phyloP scores from a whole-genome alignment of 1,284 basidiomycete genomes.

The Ustilago tritici region DNA sequence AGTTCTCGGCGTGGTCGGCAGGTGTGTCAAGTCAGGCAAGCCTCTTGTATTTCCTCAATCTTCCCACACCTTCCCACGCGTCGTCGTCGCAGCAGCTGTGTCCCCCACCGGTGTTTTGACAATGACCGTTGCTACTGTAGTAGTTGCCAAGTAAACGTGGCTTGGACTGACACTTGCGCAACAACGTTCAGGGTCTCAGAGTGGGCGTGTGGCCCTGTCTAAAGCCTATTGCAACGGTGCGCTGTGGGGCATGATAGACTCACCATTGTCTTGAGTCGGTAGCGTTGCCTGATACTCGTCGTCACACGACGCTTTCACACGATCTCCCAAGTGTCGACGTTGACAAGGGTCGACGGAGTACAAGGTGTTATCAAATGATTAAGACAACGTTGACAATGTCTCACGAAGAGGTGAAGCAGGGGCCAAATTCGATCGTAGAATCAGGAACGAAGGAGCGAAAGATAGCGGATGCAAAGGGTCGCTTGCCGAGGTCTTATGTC shows the following conservation, averaged over 20 bases:
- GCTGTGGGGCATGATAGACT: background rate
- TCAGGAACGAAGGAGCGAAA: constrained; percentile 3
- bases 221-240: background rate
- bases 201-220: background rate
- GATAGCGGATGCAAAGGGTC: background rate
- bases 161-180: background rate
- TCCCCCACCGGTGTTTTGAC: background rate
- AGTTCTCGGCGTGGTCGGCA: background rate
- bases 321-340: background rate
- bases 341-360: background rate
- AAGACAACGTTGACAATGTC: background rate
- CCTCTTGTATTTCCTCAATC: background rate
- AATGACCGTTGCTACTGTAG: background rate
- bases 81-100: background rate
- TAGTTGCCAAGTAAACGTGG: background rate
- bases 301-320: background rate
- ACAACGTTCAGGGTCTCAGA: background rate
- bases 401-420: background rate
- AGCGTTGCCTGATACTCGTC: background rate
- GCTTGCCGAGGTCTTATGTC: constrained; percentile 10
- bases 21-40: background rate
- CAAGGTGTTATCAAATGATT: background rate
- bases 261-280: background rate
- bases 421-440: background rate
- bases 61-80: background rate